Percentiles rank a stretch among this genome's conserved stretches.
Evolutionary conservation across 139 green algal species (phyloP).

Genomic region (Picochlorum sp.): DNA sequence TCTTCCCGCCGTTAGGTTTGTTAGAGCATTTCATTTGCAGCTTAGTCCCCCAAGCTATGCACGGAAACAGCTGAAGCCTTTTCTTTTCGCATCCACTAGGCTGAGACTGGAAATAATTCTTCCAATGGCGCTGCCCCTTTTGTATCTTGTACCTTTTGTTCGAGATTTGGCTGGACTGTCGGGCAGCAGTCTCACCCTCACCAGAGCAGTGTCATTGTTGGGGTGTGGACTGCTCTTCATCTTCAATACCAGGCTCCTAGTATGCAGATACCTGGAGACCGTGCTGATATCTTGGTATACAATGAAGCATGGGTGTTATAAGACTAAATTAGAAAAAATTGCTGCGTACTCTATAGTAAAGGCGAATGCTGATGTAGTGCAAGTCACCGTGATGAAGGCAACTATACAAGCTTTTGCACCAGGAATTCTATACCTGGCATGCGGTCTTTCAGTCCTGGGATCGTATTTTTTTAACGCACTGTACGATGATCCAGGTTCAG

Average conservation of each 20-base stretch:
- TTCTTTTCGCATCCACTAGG: neutral
- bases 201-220: neutral
- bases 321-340: neutral
- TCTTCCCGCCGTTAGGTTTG: constrained; percentile 9
- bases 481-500: neutral
- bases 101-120: constrained; percentile 11
- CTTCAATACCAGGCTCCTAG: neutral
- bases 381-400: neutral
- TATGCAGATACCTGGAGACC: constrained; percentile 15
- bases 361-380: constrained; percentile 2
- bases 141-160: neutral
- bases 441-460: neutral
- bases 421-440: neutral
- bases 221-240: neutral
- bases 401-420: neutral
- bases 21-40: constrained; percentile 1
- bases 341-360: constrained; percentile 1
- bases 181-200: neutral
- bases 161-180: neutral
- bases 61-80: neutral
- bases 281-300: constrained; percentile 14
- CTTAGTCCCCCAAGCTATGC: neutral
- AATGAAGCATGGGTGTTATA: constrained; percentile 12
- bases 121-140: neutral
- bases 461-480: neutral